Base-by-base conservation (phyloP, 257 asterid species). In the Nicotiana undulata region DNA sequence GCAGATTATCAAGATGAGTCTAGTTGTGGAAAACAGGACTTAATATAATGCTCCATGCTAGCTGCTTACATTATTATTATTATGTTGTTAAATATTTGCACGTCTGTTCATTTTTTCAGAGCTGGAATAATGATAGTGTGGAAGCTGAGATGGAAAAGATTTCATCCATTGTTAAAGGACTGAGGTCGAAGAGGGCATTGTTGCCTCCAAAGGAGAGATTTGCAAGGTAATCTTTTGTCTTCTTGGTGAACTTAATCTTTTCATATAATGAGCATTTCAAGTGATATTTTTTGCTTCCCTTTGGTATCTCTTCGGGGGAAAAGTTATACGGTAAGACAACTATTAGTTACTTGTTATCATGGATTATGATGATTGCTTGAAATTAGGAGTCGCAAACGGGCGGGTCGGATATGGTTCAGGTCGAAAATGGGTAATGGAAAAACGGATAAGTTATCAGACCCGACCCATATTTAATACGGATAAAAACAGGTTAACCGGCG, bases 81-180 rank as follows among this genome's bases (percentile, higher is more conserved):
- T 34, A 34, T 34, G 44, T 34, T 34, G 44, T 34, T 34, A 6
- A 44, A 26, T 86, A 55, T 34, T 37, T 76, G 49, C 24, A 60
- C 81, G 22, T 55, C 75, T 75, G 59, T 28, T 76, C 20, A 28
- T 20, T 17, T 84, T 20, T 86, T 83, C 91, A 95, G 99, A 49
- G 81, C 82, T 95, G 98, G 98, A 85, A 83, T 78, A 89, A 92
- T 88, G 94, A 91, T 63, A 86, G 8, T 5, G 94, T 90, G 68
- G 98, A 92, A 88, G 68, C 70, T 79, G 97, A 91, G 90, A 95
- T 95, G 99, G 91, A 85, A 52, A 80, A 84, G 85, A 82, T 89
- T 52, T 94, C 87, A 82, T 85, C 93, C 18, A 88, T 91, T 53
- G 95, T 92, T 59, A 93, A 86, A 82, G 90, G 92, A 34, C 85